Evolutionary conservation across 495 filamentous ascomycete genomes (phyloP), one percentile per base, ranked within the genome.

Genomic region (Penicillium canariense): DNA sequence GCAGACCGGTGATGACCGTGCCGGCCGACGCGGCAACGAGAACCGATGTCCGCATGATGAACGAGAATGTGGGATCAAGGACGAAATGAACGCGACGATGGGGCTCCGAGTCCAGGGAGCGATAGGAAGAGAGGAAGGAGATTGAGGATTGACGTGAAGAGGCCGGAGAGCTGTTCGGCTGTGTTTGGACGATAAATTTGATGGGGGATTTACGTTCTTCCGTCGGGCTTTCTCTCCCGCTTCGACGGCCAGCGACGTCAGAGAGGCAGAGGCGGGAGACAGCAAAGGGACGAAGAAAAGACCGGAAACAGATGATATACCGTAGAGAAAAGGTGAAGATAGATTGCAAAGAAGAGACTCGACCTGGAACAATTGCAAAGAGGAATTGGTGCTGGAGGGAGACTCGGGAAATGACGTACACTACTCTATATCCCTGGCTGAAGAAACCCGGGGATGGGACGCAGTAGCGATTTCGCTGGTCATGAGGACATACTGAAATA

Each of bases 21-120:
- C 88, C 90, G 58, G 85, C 82, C 23, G 85, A 82, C 59, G 85
- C 84, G 61, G 87, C 84, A 60, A 87, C 80, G 71, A 94, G 77
- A 50, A 86, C 90, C 45, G 86, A 83, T 48, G 88, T 81, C 63
- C 83, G 76, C 78, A 84, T 84, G 55, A 61, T 72, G 69, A 68
- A 64, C 9, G 39, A 44, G 18, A 11, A 30, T 50, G 15, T 50
- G 50, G 35, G 27, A 15, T 31, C 20, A 8, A n/a, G 12, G 27
- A 15, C 8, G 17, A 42, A 23, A 4, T 1, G 20, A 25, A 23
- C 22, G 20, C 38, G 20, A 25, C 18, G 31, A 1, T 34, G 9
- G 14, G 10, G 28, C 34, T 2, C 4, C 10, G 40, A 48, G 52
- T 55, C 60, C 50, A 67, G 52, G 47, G 59, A 43, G 36, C 38